Conservation (phyloP, 2,329 filamentous ascomycete species). For the Claviceps sp. region DNA sequence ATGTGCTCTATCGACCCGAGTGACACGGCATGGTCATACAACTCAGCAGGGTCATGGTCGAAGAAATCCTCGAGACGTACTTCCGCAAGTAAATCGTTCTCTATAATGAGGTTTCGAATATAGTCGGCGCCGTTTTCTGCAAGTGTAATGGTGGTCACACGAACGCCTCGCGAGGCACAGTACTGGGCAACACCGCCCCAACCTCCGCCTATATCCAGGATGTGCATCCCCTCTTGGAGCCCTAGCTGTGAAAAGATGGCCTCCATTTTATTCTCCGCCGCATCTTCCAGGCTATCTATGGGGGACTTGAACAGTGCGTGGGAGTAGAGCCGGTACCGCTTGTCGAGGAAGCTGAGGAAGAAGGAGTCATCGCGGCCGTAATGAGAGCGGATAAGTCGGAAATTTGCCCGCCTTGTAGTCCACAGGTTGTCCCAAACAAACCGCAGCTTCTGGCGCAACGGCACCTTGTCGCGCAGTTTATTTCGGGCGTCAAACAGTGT, state of each 20-base stretch:
- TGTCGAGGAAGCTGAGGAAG: slow-evolving; percentile 1
- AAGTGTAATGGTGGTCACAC: background rate
- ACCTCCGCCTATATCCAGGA: slow-evolving; percentile 1
- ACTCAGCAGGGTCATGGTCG: background rate
- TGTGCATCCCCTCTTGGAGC: background rate
- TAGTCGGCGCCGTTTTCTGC: background rate
- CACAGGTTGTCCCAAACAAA: slow-evolving; percentile 1
- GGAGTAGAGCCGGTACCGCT: background rate
- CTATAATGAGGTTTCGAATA: background rate
- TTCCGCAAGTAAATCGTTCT: background rate
- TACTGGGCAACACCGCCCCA: slow-evolving; percentile 2
- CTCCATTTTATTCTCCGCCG: background rate
- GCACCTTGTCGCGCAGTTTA: background rate
- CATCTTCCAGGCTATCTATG: background rate
- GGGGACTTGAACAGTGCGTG: slow-evolving; percentile 1
- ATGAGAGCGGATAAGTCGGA: background rate
- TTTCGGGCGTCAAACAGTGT: background rate
- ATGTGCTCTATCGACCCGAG: slow-evolving; percentile 1
- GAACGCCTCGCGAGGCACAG: slow-evolving; percentile 1
- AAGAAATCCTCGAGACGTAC: slow-evolving; percentile 1
- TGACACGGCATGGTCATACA: slow-evolving; percentile 1
- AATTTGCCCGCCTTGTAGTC: background rate
- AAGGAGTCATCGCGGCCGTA: background rate
- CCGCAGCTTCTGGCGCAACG: slow-evolving; percentile 1
- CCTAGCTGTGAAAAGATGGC: background rate